Evolutionary conservation across 2,329 filamentous ascomycete species (phyloP).

Genomic region (Aspergillus vadensis): DNA sequence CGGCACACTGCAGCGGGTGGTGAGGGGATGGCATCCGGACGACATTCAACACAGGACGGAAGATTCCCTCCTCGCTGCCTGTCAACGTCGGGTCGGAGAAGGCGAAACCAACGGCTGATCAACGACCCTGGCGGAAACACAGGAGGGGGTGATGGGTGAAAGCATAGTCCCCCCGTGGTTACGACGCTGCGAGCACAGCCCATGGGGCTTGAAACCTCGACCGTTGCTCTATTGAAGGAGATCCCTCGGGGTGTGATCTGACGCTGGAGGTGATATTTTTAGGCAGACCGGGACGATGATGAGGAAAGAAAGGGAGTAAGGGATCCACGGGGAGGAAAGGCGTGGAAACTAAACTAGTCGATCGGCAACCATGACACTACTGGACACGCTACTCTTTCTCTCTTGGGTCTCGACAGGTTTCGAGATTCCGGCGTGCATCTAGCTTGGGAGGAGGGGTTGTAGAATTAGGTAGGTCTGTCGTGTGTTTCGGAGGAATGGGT

Average conservation of each 20-base stretch:
- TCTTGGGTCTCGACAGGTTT: too few relatives aligned
- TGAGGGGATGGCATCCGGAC: background rate
- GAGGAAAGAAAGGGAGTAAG: background rate
- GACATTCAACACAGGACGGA: background rate
- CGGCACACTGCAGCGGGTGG: slow-evolving; percentile 7
- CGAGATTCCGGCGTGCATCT: too few relatives aligned
- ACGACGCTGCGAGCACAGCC: background rate
- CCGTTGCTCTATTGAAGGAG: background rate
- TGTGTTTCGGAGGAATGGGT: too few relatives aligned
- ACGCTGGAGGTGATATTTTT: background rate
- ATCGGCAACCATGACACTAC: background rate
- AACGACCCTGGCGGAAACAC: background rate
- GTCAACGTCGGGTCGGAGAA: background rate
- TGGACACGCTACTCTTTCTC: background rate
- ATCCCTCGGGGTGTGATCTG: background rate
- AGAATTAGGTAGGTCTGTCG: too few relatives aligned
- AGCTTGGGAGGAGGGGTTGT: too few relatives aligned
- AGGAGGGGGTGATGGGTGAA: background rate
- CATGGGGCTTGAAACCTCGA: background rate
- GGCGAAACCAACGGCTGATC: background rate
- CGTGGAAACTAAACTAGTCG: background rate
- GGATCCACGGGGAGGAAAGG: background rate
- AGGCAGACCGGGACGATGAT: background rate
- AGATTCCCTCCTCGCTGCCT: slow-evolving; percentile 1
- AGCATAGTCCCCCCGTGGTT: background rate